These are phyloP conservation scores for Alternaria tenuissima DNA, from an alignment of 2,329 filamentous ascomycete genomes.

Conservation along the genomic window DNA sequence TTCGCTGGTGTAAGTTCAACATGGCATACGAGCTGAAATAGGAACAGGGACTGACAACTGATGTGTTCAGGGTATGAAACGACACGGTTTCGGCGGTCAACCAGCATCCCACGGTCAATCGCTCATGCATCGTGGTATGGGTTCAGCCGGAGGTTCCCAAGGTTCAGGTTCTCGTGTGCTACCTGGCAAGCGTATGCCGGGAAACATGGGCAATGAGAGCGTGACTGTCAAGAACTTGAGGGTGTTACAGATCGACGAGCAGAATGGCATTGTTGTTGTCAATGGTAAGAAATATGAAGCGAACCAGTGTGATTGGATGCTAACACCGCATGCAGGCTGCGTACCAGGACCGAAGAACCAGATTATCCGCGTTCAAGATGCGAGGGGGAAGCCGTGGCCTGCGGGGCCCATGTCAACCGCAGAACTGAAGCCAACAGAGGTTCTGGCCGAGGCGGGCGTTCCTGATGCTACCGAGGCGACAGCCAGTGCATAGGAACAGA, in stretches of 20 bases:
- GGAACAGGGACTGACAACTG: conserved; percentile 9
- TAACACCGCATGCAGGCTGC: conserved; percentile 57
- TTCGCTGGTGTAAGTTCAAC: conserved; percentile 75
- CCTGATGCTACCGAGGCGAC: conserved; percentile 20
- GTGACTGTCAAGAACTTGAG: conserved; percentile 92
- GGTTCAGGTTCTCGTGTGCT: conserved; percentile 90
- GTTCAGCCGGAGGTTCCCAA: conserved; percentile 87
- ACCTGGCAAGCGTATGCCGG: conserved; percentile 98
- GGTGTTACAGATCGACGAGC: conserved; percentile 85
- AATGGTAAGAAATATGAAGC: conserved; percentile 66
- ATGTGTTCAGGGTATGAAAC: conserved; percentile 81
- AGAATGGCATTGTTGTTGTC: conserved; percentile 87
- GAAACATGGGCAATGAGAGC: conserved; percentile 89
- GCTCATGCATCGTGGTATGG: conserved; percentile 89
- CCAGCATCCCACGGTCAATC: conserved; percentile 94
- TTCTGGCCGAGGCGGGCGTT: conserved; percentile 15
- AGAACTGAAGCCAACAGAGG: conserved; percentile 28
- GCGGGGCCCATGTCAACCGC: conserved; percentile 52
- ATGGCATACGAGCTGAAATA: background rate
- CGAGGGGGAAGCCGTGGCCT: conserved; percentile 85
- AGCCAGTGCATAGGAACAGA: conserved; percentile 12
- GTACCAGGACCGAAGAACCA: conserved; percentile 90
- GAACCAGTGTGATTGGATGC: background rate
- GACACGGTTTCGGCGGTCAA: conserved; percentile 88
- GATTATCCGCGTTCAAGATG: conserved; percentile 85